A percentile compares a stretch with the other conserved stretches of the same genome.
Conservation (phyloP, 768 basidiomycete species). For the Kwoniella botswanensis region DNA sequence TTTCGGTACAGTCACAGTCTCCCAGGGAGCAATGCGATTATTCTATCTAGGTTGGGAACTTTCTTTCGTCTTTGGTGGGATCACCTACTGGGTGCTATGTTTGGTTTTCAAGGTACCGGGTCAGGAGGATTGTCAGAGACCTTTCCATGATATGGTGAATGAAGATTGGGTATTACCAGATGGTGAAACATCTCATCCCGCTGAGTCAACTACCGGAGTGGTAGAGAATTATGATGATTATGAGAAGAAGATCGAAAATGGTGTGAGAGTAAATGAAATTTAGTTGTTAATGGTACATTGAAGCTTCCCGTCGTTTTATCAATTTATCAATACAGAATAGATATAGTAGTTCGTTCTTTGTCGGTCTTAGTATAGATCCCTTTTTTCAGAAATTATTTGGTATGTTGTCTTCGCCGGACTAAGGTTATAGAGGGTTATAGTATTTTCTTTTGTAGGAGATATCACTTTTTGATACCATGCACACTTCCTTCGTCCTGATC, state of each 20-base stretch:
- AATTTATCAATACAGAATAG: too few relatives aligned
- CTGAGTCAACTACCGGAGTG: neutral
- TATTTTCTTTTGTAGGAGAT: too few relatives aligned
- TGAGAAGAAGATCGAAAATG: conserved; percentile 15
- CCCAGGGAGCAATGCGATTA: conserved; percentile 24
- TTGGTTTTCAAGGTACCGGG: conserved; percentile 31
- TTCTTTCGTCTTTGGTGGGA: conserved; percentile 32
- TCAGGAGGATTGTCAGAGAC: conserved; percentile 27
- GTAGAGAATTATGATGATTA: conserved; percentile 16
- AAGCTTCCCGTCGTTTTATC: too few relatives aligned
- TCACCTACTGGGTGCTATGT: conserved; percentile 26
- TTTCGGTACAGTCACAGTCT: conserved; percentile 37
- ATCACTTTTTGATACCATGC: too few relatives aligned
- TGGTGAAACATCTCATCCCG: neutral
- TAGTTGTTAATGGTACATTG: neutral
- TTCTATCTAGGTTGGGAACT: conserved; percentile 39
- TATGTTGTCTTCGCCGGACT: too few relatives aligned
- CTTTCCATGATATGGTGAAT: conserved; percentile 28
- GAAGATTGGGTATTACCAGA: conserved; percentile 30
- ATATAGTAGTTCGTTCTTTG: too few relatives aligned
- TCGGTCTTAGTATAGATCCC: too few relatives aligned
- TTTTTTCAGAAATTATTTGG: too few relatives aligned
- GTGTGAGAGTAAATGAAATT: conserved; percentile 16
- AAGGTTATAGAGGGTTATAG: too few relatives aligned
- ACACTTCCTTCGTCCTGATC: too few relatives aligned